A percentile compares a stretch with the other conserved stretches of the same genome.
phyloP scores from a whole-genome alignment of 148 eudicot species.

The Silene uniflora region DNA sequence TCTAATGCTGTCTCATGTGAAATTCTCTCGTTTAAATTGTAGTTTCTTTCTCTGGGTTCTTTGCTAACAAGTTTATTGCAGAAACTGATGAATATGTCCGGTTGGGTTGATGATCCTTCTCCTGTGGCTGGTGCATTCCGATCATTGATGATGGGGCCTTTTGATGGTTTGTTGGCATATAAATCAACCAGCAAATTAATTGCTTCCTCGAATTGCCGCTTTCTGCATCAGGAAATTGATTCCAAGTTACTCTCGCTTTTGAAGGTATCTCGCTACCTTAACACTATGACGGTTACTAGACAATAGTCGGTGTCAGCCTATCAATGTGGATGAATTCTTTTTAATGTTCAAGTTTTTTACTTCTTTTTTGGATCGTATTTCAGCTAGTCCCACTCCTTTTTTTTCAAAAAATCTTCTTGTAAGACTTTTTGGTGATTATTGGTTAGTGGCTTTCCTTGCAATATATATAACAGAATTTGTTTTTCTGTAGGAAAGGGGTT shows the following conservation, averaged over 20 bases:
- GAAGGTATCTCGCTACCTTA: slow-evolving; percentile 47
- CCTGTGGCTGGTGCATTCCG: slow-evolving; percentile 59
- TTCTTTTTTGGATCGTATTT: neutral
- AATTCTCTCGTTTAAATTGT: neutral
- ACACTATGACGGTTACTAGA: neutral
- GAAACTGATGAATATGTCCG: slow-evolving; percentile 61
- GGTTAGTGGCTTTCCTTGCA: slow-evolving; percentile 10
- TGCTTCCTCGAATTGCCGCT: slow-evolving; percentile 63
- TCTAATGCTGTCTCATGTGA: neutral
- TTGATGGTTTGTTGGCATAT: slow-evolving; percentile 61
- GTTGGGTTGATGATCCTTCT: slow-evolving; percentile 90
- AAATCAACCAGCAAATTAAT: slow-evolving; percentile 70
- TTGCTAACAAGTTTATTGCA: slow-evolving; percentile 49
- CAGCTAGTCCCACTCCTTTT: neutral
- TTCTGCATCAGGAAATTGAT: slow-evolving; percentile 65
- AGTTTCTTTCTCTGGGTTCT: slow-evolving; percentile 12
- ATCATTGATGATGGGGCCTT: slow-evolving; percentile 48
- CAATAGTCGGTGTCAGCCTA: neutral
- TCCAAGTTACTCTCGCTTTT: slow-evolving; percentile 75
- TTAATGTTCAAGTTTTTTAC: neutral
- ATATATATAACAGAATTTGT: slow-evolving; percentile 12
- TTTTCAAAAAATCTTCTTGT: neutral
- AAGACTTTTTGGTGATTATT: slow-evolving; percentile 1
- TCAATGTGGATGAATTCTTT: neutral
- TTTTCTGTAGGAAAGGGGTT: slow-evolving; percentile 75